These are phyloP conservation scores for Phytophthora pluvialis DNA, from an alignment of 352 stramenopile species.

Conservation along the genomic window DNA sequence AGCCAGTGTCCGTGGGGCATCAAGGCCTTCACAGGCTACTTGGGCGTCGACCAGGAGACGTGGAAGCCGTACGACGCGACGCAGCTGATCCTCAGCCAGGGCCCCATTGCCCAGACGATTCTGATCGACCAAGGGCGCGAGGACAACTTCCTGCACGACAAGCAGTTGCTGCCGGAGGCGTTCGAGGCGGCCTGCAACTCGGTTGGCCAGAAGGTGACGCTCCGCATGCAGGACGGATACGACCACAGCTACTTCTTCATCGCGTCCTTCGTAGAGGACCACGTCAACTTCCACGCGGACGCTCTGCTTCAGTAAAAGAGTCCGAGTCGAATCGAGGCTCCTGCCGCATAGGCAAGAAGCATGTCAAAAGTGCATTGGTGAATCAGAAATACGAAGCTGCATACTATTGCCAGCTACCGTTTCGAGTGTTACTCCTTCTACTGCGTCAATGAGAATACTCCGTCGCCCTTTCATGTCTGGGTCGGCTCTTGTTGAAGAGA, in stretches of 20 bases:
- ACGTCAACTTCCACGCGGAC: constrained; percentile 95
- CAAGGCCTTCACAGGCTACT: constrained; percentile 98
- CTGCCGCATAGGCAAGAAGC: not conserved
- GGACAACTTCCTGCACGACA: constrained; percentile 89
- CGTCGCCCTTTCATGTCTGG: constrained; percentile 16
- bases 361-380: constrained; percentile 3
- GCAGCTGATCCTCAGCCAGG: constrained; percentile 80
- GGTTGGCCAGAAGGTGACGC: constrained; percentile 81
- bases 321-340: not conserved
- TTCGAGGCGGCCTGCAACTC: constrained; percentile 86
- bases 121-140: constrained; percentile 91
- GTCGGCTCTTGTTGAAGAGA: constrained; percentile 41
- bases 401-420: constrained; percentile 28
- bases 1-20: constrained; percentile 97
- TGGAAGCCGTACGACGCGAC: constrained; percentile 94
- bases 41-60: constrained; percentile 90
- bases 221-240: constrained; percentile 93
- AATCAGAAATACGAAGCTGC: constrained; percentile 32
- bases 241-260: constrained; percentile 99
- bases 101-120: constrained; percentile 72
- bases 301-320: constrained; percentile 64
- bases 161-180: constrained; percentile 92
- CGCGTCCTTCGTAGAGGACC: constrained; percentile 95
- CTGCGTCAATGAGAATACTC: constrained; percentile 8
- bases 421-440: constrained; percentile 27